Conservation (phyloP, 208 protist species). For the Porcisia deanei region DNA sequence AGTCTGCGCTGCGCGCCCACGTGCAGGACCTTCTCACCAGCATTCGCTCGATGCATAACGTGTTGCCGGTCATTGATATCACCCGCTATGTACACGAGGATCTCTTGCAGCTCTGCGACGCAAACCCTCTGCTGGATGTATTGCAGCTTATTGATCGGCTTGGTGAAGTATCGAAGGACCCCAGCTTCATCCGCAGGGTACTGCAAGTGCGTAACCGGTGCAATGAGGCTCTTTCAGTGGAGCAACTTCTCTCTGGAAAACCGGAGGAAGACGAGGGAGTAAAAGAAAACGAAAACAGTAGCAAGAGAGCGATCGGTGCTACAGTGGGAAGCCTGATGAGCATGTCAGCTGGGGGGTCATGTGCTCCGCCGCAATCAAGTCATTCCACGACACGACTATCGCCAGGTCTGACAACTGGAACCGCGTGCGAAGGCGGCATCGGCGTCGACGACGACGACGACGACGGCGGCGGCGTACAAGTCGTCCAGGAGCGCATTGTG, state of each 20-base stretch:
- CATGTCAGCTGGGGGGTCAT: background rate
- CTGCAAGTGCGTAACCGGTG: slow-evolving; percentile 69
- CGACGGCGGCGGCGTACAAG: slow-evolving; percentile 25
- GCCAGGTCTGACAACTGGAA: background rate
- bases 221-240: slow-evolving; percentile 54
- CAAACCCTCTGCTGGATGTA: slow-evolving; percentile 60
- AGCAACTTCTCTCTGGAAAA: slow-evolving; percentile 39
- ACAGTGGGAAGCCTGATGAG: background rate
- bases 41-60: slow-evolving; percentile 56
- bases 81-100: slow-evolving; percentile 73
- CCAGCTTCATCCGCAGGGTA: slow-evolving; percentile 62
- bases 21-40: slow-evolving; percentile 78
- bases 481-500: slow-evolving; percentile 56
- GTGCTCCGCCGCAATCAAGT: background rate
- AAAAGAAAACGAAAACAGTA: slow-evolving; percentile 20
- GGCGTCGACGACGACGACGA: slow-evolving; percentile 12
- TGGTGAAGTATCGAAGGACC: slow-evolving; percentile 55
- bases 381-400: background rate
- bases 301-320: slow-evolving; percentile 2
- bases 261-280: slow-evolving; percentile 32
- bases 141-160: slow-evolving; percentile 73
- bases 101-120: slow-evolving; percentile 70
- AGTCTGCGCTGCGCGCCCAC: slow-evolving; percentile 48
- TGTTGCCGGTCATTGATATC: slow-evolving; percentile 66
- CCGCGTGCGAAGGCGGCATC: slow-evolving; percentile 15